A percentile compares a stretch with the other conserved stretches of the same genome.
These are phyloP conservation scores for Hsuehochloa calcarea DNA, from an alignment of 176 grass and related monocot genomes.

Conservation along the genomic window DNA sequence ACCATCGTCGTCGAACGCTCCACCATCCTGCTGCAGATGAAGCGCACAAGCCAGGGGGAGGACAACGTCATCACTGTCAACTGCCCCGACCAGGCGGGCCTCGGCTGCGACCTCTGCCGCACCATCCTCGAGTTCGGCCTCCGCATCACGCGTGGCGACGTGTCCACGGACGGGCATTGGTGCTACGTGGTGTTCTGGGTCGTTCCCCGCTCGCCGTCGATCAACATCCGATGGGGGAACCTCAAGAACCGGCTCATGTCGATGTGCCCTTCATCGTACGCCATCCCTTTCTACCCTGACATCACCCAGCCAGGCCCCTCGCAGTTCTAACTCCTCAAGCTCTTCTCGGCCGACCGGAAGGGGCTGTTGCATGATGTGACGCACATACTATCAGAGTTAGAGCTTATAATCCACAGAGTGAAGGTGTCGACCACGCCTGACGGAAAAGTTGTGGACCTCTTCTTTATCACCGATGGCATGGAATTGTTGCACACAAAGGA, in stretches of 20 bases:
- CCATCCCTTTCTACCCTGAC: conserved; percentile 73
- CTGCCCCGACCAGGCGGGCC: conserved; percentile 85
- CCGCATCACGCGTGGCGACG: conserved; percentile 81
- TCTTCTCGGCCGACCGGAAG: conserved; percentile 73
- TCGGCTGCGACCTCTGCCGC: conserved; percentile 89
- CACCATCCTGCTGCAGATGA: conserved; percentile 87
- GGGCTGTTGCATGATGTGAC: conserved; percentile 92
- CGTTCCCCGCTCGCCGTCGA: conserved; percentile 53
- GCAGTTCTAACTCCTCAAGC: conserved; percentile 76
- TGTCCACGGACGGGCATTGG: conserved; percentile 90
- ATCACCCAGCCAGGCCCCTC: conserved; percentile 39
- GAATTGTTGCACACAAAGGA: conserved; percentile 75
- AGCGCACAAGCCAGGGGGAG: conserved; percentile 35
- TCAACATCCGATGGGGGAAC: conserved; percentile 63
- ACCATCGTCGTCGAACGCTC: conserved; percentile 92
- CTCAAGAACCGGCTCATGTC: conserved; percentile 83
- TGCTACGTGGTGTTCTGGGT: conserved; percentile 95
- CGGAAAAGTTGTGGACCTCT: conserved; percentile 68
- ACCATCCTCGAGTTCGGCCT: conserved; percentile 95
- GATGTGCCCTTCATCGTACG: conserved; percentile 63
- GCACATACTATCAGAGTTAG: conserved; percentile 61
- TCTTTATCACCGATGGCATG: conserved; percentile 93
- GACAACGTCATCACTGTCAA: conserved; percentile 78
- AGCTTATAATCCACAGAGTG: conserved; percentile 87
- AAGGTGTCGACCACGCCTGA: conserved; percentile 93